Conservation (phyloP, 1,284 basidiomycete genomes). For the Malassezia obtusa region DNA sequence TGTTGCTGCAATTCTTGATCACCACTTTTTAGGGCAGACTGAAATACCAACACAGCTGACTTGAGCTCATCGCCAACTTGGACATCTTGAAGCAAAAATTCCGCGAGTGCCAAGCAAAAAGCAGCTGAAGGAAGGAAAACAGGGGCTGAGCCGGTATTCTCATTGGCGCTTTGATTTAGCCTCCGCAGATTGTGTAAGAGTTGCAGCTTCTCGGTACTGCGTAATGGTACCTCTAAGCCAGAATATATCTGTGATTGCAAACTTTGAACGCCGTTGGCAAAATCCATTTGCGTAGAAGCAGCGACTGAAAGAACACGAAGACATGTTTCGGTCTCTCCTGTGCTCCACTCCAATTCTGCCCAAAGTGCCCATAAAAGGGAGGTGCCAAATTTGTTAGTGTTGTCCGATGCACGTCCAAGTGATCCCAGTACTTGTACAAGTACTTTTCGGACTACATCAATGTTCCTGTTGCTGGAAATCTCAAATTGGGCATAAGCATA, state of each 20-base stretch:
- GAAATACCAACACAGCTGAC: background rate
- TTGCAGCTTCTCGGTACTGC: conserved; percentile 7
- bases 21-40: background rate
- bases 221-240: background rate
- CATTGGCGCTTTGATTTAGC: background rate
- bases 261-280: background rate
- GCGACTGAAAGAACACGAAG: background rate
- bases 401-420: background rate
- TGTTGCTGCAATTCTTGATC: background rate
- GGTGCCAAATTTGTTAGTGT: background rate
- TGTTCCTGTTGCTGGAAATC: conserved; percentile 1
- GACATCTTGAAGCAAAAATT: background rate
- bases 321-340: background rate
- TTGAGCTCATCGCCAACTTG: conserved; percentile 1
- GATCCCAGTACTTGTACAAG: conserved; percentile 1
- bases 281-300: background rate
- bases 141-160: background rate
- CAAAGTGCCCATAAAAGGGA: conserved; percentile 10
- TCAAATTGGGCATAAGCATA: conserved; percentile 13
- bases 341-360: conserved; percentile 2
- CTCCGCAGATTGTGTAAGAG: background rate
- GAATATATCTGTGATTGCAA: background rate
- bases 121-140: background rate
- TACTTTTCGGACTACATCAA: background rate
- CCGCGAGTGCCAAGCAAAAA: background rate